phyloP scores from a whole-genome alignment of 169 alveolate species.

The Plasmodium falciparum region DNA sequence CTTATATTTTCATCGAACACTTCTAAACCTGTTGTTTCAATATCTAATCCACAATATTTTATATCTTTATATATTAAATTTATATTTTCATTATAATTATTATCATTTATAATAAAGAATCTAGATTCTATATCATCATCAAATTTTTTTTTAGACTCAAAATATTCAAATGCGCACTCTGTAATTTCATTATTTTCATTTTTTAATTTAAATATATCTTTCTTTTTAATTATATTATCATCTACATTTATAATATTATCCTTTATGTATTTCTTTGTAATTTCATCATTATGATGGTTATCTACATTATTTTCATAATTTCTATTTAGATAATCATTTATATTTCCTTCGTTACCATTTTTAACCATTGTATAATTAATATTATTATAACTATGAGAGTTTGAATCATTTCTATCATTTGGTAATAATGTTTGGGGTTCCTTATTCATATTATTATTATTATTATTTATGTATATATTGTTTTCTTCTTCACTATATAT shows the following conservation, averaged over 20 bases:
- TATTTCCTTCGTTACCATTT: not conserved
- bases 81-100: conserved; percentile 65
- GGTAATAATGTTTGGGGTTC: no score
- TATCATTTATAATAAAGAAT: conserved; percentile 77
- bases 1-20: conserved; percentile 82
- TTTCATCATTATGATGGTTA: conserved; percentile 18
- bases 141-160: conserved; percentile 41
- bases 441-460: not conserved
- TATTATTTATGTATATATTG: not conserved
- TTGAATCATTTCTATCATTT: no score
- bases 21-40: conserved; percentile 90
- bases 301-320: conserved; percentile 13
- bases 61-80: conserved; percentile 76
- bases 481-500: not conserved
- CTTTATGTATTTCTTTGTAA: conserved; percentile 36
- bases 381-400: not conserved
- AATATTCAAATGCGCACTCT: conserved; percentile 23
- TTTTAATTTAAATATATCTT: conserved; percentile 13
- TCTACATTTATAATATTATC: conserved; percentile 72
- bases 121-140: conserved; percentile 70
- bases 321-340: not conserved
- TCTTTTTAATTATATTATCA: conserved; percentile 36
- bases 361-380: not conserved
- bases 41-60: conserved; percentile 84
- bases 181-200: conserved; percentile 13